Percentiles rank a stretch among this genome's conserved stretches.
Evolutionary conservation across 495 filamentous ascomycete species (phyloP).

Genomic region (Thermothielavioides terrestris): DNA sequence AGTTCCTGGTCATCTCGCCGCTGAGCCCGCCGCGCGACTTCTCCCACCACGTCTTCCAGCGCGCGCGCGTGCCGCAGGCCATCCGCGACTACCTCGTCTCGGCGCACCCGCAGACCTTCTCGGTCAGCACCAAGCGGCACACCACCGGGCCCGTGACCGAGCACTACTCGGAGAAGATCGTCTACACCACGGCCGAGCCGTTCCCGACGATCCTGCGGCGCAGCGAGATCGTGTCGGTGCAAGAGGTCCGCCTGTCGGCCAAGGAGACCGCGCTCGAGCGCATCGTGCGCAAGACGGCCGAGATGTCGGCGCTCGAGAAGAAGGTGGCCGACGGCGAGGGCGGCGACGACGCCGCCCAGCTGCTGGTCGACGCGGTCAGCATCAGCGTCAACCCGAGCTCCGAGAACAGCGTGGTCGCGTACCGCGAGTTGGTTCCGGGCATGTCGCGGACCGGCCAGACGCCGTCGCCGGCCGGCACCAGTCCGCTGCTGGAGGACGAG

Average conservation of each 20-base stretch:
- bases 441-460: slow-evolving; percentile 31
- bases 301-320: slow-evolving; percentile 67
- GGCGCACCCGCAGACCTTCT: slow-evolving; percentile 62
- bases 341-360: slow-evolving; percentile 44
- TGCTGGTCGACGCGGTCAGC: slow-evolving; percentile 63
- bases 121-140: slow-evolving; percentile 58
- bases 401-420: slow-evolving; percentile 62
- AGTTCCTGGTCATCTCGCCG: slow-evolving; percentile 77
- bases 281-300: slow-evolving; percentile 82
- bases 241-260: slow-evolving; percentile 57
- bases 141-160: slow-evolving; percentile 54
- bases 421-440: slow-evolving; percentile 60
- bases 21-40: slow-evolving; percentile 77
- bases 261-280: slow-evolving; percentile 84
- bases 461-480: slow-evolving; percentile 38
- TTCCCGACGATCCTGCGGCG: slow-evolving; percentile 89
- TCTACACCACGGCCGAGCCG: slow-evolving; percentile 74
- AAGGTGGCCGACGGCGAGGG: slow-evolving; percentile 67
- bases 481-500: slow-evolving; percentile 37
- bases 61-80: slow-evolving; percentile 69
- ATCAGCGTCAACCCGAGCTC: slow-evolving; percentile 60
- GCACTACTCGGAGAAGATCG: slow-evolving; percentile 75
- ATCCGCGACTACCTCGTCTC: slow-evolving; percentile 80
- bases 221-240: slow-evolving; percentile 68
- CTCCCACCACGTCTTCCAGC: slow-evolving; percentile 77